Percentiles rank a stretch among this genome's conserved stretches.
phyloP scores from a whole-genome alignment of 768 basidiomycete genomes.

The Tremella yokohamensis region DNA sequence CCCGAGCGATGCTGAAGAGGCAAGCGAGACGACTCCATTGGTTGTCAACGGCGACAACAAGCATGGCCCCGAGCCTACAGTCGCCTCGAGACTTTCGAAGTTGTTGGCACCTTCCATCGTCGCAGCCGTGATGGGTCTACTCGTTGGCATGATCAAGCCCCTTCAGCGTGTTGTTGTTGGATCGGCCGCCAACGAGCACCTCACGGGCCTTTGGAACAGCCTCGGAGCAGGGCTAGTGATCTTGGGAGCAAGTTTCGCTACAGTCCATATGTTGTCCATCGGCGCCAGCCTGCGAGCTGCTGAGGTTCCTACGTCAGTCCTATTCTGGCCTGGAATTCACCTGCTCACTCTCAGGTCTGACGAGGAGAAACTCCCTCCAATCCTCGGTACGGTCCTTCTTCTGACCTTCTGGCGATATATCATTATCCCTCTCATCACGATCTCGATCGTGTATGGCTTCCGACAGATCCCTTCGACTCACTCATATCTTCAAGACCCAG shows the following conservation, averaged over 20 bases:
- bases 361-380: slow-evolving; percentile 41
- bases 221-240: slow-evolving; percentile 31
- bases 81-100: background rate
- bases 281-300: slow-evolving; percentile 36
- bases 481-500: slow-evolving; percentile 44
- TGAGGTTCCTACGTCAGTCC: slow-evolving; percentile 29
- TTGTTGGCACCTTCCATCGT: slow-evolving; percentile 23
- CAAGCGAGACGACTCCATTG: slow-evolving; percentile 42
- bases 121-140: slow-evolving; percentile 33
- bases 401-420: slow-evolving; percentile 40
- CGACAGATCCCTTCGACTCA: slow-evolving; percentile 38
- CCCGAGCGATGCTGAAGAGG: slow-evolving; percentile 18
- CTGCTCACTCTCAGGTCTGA: slow-evolving; percentile 10
- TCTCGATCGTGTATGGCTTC: slow-evolving; percentile 41
- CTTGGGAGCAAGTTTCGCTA: slow-evolving; percentile 34
- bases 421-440: slow-evolving; percentile 32
- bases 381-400: slow-evolving; percentile 39
- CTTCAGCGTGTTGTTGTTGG: slow-evolving; percentile 34
- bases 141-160: slow-evolving; percentile 44
- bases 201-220: slow-evolving; percentile 42
- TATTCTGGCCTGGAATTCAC: background rate
- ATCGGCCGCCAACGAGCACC: slow-evolving; percentile 6
- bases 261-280: slow-evolving; percentile 37
- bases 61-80: background rate
- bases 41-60: slow-evolving; percentile 13